phyloP scores from a whole-genome alignment of 305 asterid species.

The Ajuga reptans region DNA sequence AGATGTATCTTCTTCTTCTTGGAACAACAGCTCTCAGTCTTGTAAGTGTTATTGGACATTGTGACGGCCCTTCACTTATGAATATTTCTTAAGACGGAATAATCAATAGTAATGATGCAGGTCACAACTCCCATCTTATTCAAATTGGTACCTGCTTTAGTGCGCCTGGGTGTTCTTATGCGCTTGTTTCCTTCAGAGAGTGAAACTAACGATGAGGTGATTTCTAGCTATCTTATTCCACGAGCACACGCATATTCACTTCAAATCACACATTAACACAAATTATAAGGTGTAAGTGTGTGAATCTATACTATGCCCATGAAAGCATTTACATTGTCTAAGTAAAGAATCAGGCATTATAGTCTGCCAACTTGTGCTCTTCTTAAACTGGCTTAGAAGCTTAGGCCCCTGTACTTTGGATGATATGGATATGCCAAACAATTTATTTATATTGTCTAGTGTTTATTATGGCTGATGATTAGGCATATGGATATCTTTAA shows the following conservation, averaged over 20 bases:
- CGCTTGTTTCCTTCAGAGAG: conserved; percentile 80
- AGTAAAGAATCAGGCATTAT: not conserved
- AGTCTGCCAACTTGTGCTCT: too few relatives aligned
- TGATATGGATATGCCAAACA: not conserved
- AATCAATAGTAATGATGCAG: conserved; percentile 31
- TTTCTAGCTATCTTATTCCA: conserved; percentile 4
- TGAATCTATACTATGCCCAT: not conserved
- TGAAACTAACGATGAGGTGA: conserved; percentile 50
- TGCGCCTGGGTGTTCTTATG: conserved; percentile 77
- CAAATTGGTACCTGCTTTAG: conserved; percentile 72
- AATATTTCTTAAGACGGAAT: conserved; percentile 4
- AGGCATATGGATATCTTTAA: too few relatives aligned
- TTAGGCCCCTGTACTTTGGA: too few relatives aligned
- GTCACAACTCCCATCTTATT: conserved; percentile 87
- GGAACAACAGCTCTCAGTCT: conserved; percentile 98
- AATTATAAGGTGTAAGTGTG: not conserved
- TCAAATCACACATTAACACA: too few relatives aligned
- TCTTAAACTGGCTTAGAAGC: too few relatives aligned
- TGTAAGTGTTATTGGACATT: conserved; percentile 36
- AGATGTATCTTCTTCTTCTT: conserved; percentile 89
- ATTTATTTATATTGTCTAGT: not conserved
- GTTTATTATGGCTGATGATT: too few relatives aligned
- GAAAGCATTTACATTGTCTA: not conserved
- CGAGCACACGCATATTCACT: not conserved
- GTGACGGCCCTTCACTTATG: not conserved